Evolutionary conservation across 371 early-diverging fungal species (phyloP), one percentile per base, ranked within the genome.

Genomic region (Quaeritorhiza haematococci): DNA sequence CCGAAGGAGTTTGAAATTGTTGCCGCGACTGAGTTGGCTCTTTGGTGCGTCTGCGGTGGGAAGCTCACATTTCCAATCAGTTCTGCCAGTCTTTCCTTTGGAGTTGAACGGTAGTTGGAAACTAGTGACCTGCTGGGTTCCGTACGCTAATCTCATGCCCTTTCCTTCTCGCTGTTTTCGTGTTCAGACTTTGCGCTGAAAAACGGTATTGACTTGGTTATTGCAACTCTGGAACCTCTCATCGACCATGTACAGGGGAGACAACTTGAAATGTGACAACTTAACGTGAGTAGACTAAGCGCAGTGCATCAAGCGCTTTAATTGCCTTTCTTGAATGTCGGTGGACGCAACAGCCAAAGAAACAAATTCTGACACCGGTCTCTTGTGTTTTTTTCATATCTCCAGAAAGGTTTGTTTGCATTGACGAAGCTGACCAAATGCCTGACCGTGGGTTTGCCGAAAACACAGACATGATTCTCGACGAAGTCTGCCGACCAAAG

Each of bases 181-280:
- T n/a, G n/a, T n/a, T n/a, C n/a, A n/a, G n/a, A n/a, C n/a, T 69
- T 72, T 21, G 90, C 84, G 6, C 71, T 99, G 56, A 80, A 88
- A 52, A 74, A 81, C 23, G 99, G 99, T 44, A 85, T 91, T 17
- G 98, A 99, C 70, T 85, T 96, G 28, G 83, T 99, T 24, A 89
- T 99, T 29, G 99, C 96, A 43, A 97, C 98, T 15, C 99, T 98
- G 2, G 99, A 98, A 30, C 90, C 98, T 65, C 74, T 96, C 33
- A 82, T 95, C 50, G 99, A 99, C 67, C 88, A 94, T 49, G 85
- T 96, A 60, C 87, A 96, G 54, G n/a, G 90, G 86, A 61, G 89
- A 86, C 57, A 86, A 80, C 62, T 69, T 96, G 53, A 83, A 83
- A 41, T 79, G 94, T 35, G 76, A 81, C 50, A 69, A 77, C 46